Conservation (phyloP, 306 rosid genomes). For the Vicia villosa region DNA sequence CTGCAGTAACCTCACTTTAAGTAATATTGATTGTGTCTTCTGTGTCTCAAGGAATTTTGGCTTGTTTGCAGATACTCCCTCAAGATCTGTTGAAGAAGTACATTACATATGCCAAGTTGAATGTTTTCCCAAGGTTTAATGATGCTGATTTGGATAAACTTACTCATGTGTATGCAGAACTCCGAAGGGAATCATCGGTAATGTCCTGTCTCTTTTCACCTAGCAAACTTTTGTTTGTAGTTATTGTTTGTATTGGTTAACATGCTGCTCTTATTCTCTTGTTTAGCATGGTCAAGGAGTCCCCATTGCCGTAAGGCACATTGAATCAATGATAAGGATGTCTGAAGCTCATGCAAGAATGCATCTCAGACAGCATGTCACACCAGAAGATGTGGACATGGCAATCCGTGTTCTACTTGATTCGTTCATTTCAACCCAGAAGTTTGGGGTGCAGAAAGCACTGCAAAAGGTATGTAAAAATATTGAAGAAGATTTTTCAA, state of each 20-base stretch:
- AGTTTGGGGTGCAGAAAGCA: constrained; percentile 95
- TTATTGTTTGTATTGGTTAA: constrained; percentile 25
- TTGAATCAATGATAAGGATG: constrained; percentile 97
- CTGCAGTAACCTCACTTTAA: constrained; percentile 6
- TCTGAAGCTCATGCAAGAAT: constrained; percentile 98
- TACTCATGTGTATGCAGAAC: constrained; percentile 91
- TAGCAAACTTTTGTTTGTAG: neutral
- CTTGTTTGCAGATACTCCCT: constrained; percentile 72
- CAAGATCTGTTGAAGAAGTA: constrained; percentile 89
- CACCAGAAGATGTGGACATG: constrained; percentile 95
- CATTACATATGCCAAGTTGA: constrained; percentile 84
- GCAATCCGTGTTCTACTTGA: constrained; percentile 94
- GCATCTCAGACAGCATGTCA: constrained; percentile 95
- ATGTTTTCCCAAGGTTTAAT: constrained; percentile 87
- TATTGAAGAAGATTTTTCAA: too few species aligned
- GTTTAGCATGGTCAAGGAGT: constrained; percentile 95
- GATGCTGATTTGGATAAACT: constrained; percentile 87
- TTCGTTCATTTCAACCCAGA: constrained; percentile 95
- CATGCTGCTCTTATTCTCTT: constrained; percentile 24
- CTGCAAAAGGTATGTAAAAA: constrained; percentile 70
- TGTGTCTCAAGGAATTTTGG: neutral
- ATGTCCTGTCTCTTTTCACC: constrained; percentile 33
- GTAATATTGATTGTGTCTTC: neutral
- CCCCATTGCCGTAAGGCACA: constrained; percentile 97
- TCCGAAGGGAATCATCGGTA: constrained; percentile 92